Evolutionary conservation across 495 filamentous ascomycete species (phyloP).

Genomic region (Articulospora tetracladia): DNA sequence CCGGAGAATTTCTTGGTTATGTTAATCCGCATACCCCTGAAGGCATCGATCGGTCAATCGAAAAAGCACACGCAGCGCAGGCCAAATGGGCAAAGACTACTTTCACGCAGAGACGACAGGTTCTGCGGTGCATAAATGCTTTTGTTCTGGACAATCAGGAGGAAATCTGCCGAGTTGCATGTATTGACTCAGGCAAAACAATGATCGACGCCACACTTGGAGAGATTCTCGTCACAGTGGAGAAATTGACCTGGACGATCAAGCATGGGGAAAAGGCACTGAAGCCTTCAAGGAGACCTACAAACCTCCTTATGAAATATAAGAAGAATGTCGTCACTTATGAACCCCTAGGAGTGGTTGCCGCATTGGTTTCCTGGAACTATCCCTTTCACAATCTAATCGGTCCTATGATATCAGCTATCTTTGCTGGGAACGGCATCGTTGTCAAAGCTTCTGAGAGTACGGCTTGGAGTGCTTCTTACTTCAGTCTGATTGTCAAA

Average conservation of each 20-base stretch:
- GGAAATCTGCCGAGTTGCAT: constrained; percentile 77
- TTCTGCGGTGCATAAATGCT: constrained; percentile 78
- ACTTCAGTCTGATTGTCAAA: constrained; percentile 73
- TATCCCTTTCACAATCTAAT: constrained; percentile 94
- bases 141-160: constrained; percentile 88
- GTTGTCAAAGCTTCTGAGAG: constrained; percentile 91
- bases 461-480: constrained; percentile 83
- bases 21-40: constrained; percentile 74
- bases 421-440: constrained; percentile 91
- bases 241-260: constrained; percentile 95
- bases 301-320: constrained; percentile 89
- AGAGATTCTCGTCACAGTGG: constrained; percentile 87
- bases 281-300: constrained; percentile 63
- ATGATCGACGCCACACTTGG: constrained; percentile 89
- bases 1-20: constrained; percentile 74
- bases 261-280: constrained; percentile 85
- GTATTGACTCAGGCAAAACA: constrained; percentile 96
- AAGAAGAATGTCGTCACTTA: constrained; percentile 90
- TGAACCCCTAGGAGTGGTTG: constrained; percentile 90
- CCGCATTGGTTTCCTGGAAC: constrained; percentile 95
- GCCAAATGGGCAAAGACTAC: constrained; percentile 74
- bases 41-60: constrained; percentile 77
- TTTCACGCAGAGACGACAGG: constrained; percentile 71
- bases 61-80: constrained; percentile 71
- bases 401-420: constrained; percentile 80